Evolutionary conservation across 2,329 filamentous ascomycete species (phyloP).

Genomic region (Colletotrichum salicis): DNA sequence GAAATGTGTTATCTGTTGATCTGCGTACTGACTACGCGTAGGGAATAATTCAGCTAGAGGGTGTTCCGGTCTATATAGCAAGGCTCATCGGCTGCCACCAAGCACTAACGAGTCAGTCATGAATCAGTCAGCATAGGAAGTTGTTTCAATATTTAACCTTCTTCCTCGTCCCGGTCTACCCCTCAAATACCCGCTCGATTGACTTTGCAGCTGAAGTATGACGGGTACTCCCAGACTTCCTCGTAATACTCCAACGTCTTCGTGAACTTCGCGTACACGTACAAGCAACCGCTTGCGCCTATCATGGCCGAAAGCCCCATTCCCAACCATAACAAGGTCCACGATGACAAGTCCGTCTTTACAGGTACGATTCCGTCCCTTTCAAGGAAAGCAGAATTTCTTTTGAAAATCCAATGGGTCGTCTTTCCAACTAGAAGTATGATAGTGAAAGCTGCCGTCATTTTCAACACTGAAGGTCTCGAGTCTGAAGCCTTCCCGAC

Average conservation of each 20-base stretch:
- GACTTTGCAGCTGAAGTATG: constrained; percentile 10
- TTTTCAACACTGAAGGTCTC: too few relatives aligned
- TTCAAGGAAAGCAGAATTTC: too few relatives aligned
- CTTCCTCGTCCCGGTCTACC: not conserved
- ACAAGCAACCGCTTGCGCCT: not conserved
- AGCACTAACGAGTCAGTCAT: constrained; percentile 1
- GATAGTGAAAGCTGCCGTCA: not conserved
- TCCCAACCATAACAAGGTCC: not conserved
- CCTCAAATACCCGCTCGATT: constrained; percentile 8
- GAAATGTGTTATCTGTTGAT: not conserved
- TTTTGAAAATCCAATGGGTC: not conserved
- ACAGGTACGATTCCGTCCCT: too few relatives aligned
- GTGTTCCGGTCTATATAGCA: not conserved
- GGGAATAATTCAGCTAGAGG: too few relatives aligned
- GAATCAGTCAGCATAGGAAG: not conserved
- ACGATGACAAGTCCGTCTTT: too few relatives aligned
- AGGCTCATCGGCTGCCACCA: not conserved
- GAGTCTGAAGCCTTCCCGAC: too few relatives aligned
- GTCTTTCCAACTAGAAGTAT: not conserved
- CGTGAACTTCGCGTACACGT: constrained; percentile 3
- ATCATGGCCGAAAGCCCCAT: not conserved
- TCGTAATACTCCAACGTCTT: constrained; percentile 16
- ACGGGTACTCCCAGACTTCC: constrained; percentile 24
- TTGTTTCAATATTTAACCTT: not conserved
- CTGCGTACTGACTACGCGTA: too few relatives aligned